Evolutionary conservation across 2,329 filamentous ascomycete species (phyloP).

Genomic region (Cladosporium sp.): DNA sequence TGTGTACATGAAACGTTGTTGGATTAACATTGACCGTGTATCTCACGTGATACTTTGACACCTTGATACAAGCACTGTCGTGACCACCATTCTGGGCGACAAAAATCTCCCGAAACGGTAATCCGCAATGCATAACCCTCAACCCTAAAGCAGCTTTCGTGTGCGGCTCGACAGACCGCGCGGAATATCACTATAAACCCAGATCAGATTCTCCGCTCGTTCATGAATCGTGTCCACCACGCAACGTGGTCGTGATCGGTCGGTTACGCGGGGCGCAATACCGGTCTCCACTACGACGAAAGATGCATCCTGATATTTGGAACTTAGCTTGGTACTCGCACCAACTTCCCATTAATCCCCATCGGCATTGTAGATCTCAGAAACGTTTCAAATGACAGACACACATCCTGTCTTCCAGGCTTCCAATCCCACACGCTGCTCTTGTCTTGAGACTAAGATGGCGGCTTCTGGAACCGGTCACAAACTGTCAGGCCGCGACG

Average conservation of each 20-base stretch:
- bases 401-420: not conserved
- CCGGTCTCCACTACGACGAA: slow-evolving; percentile 1
- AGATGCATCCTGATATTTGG: not conserved
- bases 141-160: not conserved
- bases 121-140: not conserved
- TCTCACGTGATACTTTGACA: not conserved
- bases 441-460: slow-evolving; percentile 14
- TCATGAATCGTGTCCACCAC: not conserved
- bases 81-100: not conserved
- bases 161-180: not conserved
- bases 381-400: slow-evolving; percentile 1
- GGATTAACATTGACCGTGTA: too few relatives aligned
- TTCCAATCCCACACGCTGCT: not conserved
- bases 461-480: not conserved
- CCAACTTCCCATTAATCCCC: not conserved
- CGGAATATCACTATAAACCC: not conserved
- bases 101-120: not conserved
- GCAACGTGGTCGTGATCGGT: not conserved
- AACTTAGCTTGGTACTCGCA: not conserved
- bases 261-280: not conserved
- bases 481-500: too few relatives aligned
- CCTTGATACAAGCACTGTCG: not conserved
- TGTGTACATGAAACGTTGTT: not conserved
- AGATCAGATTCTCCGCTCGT: not conserved
- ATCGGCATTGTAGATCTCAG: not conserved